These are phyloP conservation scores for Oryza meridionalis DNA, from an alignment of 176 grass and related monocot species.

Conservation along the genomic window DNA sequence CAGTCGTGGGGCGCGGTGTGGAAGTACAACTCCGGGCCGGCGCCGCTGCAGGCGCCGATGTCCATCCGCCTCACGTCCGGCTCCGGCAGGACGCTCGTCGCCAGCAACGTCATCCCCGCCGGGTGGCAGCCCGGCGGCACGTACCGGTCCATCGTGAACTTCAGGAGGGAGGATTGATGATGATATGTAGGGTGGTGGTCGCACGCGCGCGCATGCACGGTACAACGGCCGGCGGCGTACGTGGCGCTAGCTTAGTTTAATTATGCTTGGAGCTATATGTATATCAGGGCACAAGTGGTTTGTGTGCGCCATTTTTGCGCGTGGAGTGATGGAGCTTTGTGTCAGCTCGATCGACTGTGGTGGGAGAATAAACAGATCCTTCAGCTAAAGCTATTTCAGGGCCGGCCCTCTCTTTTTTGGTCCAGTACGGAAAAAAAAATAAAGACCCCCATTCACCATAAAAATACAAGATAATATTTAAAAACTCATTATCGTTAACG, in stretches of 20 bases:
- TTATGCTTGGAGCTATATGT: slow-evolving; percentile 37
- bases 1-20: slow-evolving; percentile 75
- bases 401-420: too few relatives aligned
- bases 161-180: neutral
- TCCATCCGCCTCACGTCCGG: slow-evolving; percentile 58
- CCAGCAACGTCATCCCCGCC: slow-evolving; percentile 49
- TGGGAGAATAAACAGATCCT: too few relatives aligned
- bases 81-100: slow-evolving; percentile 59
- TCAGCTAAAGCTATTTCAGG: too few relatives aligned
- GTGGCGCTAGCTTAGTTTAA: slow-evolving; percentile 36
- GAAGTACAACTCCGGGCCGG: slow-evolving; percentile 35
- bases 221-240: too few relatives aligned
- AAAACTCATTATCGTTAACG: too few relatives aligned
- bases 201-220: neutral
- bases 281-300: neutral
- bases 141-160: slow-evolving; percentile 64
- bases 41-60: slow-evolving; percentile 51
- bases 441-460: too few relatives aligned
- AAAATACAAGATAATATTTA: too few relatives aligned
- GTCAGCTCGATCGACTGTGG: neutral
- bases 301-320: neutral
- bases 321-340: neutral
- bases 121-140: slow-evolving; percentile 49
- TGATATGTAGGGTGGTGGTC: neutral
- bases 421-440: too few relatives aligned